Conservation (phyloP, 371 early-diverging fungal genomes). For the Circinella minor region DNA sequence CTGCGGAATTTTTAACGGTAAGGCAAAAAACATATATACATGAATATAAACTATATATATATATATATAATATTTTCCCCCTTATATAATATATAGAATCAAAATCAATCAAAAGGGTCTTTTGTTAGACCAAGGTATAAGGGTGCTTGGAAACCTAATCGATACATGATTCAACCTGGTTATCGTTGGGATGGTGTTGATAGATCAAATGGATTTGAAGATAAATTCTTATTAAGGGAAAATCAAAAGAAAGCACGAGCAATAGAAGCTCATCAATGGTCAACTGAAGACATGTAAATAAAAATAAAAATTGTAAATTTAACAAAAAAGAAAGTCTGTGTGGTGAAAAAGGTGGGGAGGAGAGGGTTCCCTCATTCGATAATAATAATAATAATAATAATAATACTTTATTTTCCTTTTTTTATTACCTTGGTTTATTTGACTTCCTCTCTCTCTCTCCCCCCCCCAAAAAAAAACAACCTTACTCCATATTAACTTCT, state of each 20-base stretch:
- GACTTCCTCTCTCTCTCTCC: no score
- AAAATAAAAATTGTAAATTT: background rate
- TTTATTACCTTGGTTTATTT: no score
- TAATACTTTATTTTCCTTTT: no score
- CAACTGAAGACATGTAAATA: conserved; percentile 71
- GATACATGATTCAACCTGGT: conserved; percentile 85
- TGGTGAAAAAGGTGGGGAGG: background rate
- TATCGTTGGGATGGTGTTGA: conserved; percentile 95
- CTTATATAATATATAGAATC: conserved; percentile 18
- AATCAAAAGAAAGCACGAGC: conserved; percentile 54
- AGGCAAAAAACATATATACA: conserved; percentile 4
- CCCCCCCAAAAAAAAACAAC: no score
- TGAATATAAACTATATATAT: no score
- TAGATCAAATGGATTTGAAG: conserved; percentile 88
- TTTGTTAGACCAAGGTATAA: conserved; percentile 55
- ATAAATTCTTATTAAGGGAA: conserved; percentile 54
- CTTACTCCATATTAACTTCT: no score
- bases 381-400: no score
- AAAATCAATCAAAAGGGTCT: conserved; percentile 27
- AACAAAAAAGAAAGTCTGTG: conserved; percentile 9
- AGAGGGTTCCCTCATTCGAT: no score
- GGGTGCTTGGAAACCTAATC: conserved; percentile 77
- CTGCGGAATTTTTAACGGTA: conserved; percentile 67
- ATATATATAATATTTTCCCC: no score
- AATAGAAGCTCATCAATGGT: conserved; percentile 68